A percentile compares a stretch with the other conserved stretches of the same genome.
These are phyloP conservation scores for Corylus avellana DNA, from an alignment of 306 rosid species.

Conservation along the genomic window DNA sequence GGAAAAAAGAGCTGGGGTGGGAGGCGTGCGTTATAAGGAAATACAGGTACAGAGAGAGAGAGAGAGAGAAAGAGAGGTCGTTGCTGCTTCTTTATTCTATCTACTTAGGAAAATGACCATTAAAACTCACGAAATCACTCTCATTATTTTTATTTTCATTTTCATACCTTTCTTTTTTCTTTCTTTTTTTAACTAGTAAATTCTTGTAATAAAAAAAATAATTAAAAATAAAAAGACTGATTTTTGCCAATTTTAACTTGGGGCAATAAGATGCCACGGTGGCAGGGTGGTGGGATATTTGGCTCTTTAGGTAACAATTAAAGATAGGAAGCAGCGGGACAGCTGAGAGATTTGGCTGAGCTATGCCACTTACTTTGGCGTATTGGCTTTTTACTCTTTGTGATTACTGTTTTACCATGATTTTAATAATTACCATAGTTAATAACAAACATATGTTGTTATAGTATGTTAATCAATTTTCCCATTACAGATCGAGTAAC, in stretches of 20 bases:
- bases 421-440: too few relatives aligned
- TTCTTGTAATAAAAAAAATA: too few relatives aligned
- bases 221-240: too few relatives aligned
- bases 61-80: constrained; percentile 20
- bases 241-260: too few relatives aligned
- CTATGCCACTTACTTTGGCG: neutral
- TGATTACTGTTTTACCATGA: too few relatives aligned
- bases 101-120: constrained; percentile 18
- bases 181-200: too few relatives aligned
- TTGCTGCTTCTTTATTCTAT: constrained; percentile 36
- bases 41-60: neutral
- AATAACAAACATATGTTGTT: neutral
- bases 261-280: neutral
- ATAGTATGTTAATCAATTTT: too few relatives aligned
- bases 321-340: neutral
- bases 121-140: too few relatives aligned
- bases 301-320: neutral
- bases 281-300: neutral
- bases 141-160: too few relatives aligned
- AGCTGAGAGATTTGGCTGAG: constrained; percentile 6
- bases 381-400: neutral
- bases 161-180: too few relatives aligned
- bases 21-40: constrained; percentile 47
- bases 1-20: constrained; percentile 24
- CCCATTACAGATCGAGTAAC: too few relatives aligned